These are phyloP conservation scores for Xerocomellus dryophilus DNA, from an alignment of 768 basidiomycete genomes.

Conservation along the genomic window DNA sequence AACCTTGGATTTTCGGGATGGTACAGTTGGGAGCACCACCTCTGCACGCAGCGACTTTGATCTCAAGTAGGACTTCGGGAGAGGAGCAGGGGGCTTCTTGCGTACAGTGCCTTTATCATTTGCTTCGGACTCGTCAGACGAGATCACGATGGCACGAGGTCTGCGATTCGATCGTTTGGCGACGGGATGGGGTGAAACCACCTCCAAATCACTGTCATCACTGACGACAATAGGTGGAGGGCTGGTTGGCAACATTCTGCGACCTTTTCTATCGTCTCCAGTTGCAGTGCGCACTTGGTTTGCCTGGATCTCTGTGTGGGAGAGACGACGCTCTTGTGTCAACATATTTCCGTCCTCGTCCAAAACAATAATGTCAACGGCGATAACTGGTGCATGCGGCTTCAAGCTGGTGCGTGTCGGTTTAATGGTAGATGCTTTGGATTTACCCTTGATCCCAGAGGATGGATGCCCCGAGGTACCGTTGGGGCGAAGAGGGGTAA, in stretches of 20 bases:
- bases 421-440: constrained; percentile 15
- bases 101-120: constrained; percentile 17
- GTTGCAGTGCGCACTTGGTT: constrained; percentile 26
- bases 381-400: constrained; percentile 48
- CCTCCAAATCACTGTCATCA: constrained; percentile 31
- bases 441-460: constrained; percentile 22
- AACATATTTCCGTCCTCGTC: constrained; percentile 59
- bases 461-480: constrained; percentile 30
- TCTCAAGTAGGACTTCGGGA: constrained; percentile 13
- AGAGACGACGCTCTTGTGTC: constrained; percentile 59
- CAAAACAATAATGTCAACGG: constrained; percentile 65
- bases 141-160: constrained; percentile 30
- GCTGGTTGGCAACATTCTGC: not conserved
- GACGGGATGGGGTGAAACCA: constrained; percentile 15
- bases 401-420: constrained; percentile 30
- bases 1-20: constrained; percentile 21
- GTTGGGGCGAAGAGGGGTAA: constrained; percentile 40
- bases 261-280: constrained; percentile 7
- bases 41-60: constrained; percentile 33
- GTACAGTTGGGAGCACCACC: constrained; percentile 41
- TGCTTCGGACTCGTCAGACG: constrained; percentile 50
- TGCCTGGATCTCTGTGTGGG: constrained; percentile 41
- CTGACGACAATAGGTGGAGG: constrained; percentile 23
- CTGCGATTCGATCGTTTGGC: constrained; percentile 15
- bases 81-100: constrained; percentile 4